phyloP scores from a whole-genome alignment of 495 filamentous ascomycete genomes.

The Podospora conica region DNA sequence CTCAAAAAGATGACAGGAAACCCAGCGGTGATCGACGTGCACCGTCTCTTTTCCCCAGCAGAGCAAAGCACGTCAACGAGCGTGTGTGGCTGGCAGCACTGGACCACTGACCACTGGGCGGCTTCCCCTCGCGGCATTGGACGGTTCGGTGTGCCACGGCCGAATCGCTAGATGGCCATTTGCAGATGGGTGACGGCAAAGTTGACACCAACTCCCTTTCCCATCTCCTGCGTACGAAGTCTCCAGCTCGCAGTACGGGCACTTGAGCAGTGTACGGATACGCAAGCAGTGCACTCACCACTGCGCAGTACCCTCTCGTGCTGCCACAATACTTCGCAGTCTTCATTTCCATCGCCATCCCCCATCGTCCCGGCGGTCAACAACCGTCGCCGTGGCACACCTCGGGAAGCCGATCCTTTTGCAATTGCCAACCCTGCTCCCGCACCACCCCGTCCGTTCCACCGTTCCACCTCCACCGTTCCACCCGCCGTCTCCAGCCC shows the following conservation, averaged over 20 bases:
- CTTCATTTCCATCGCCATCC: neutral
- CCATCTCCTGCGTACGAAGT: too few species aligned
- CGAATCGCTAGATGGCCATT: neutral
- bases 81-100: neutral
- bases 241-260: too few species aligned
- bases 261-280: too few species aligned
- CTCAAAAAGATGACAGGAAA: too few species aligned
- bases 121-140: too few species aligned
- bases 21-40: too few species aligned
- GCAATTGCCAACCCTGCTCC: neutral
- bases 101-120: neutral
- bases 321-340: neutral
- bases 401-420: neutral
- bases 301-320: too few species aligned
- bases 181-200: neutral
- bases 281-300: too few species aligned
- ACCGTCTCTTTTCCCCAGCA: too few species aligned
- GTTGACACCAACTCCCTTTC: neutral
- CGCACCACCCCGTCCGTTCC: neutral
- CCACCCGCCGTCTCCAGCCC: neutral
- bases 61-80: neutral
- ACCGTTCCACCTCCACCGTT: neutral
- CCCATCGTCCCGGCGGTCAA: too few species aligned
- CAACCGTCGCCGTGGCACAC: neutral
- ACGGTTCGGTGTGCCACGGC: neutral